Evolutionary conservation across 805 yeast species (phyloP).

Genomic region (Lachancea thermotolerans): DNA sequence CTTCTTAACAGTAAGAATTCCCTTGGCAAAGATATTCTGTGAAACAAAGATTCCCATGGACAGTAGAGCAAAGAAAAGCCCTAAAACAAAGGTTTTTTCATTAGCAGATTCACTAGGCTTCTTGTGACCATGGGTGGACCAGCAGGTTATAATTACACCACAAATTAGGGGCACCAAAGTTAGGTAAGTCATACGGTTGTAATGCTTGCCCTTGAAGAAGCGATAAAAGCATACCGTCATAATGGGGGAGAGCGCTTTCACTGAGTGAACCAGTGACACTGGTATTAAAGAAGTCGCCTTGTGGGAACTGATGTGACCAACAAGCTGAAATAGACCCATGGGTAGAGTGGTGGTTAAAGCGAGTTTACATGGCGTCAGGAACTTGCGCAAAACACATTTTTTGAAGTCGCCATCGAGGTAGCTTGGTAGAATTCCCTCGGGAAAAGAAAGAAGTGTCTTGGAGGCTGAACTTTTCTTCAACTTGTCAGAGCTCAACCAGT

Average conservation of each 20-base stretch:
- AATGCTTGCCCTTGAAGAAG: conserved; percentile 49
- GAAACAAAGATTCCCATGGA: conserved; percentile 59
- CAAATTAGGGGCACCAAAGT: conserved; percentile 71
- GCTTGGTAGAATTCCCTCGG: conserved; percentile 31
- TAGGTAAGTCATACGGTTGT: conserved; percentile 60
- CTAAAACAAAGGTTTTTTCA: conserved; percentile 20
- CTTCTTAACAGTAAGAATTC: conserved; percentile 47
- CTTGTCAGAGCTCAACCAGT: conserved; percentile 39
- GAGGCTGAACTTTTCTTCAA: conserved; percentile 13
- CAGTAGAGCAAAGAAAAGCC: conserved; percentile 34
- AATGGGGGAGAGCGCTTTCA: conserved; percentile 86
- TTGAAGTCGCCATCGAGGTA: conserved; percentile 30
- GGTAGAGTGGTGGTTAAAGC: conserved; percentile 70
- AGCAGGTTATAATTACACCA: conserved; percentile 82
- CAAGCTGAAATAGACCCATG: conserved; percentile 89
- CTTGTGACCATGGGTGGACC: conserved; percentile 27
- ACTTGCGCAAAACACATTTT: conserved; percentile 30
- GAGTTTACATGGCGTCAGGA: conserved; percentile 48
- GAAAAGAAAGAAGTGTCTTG: conserved; percentile 20
- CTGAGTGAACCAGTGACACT: conserved; percentile 90
- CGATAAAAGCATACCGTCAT: conserved; percentile 79
- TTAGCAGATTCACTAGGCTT: not conserved
- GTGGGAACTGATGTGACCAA: conserved; percentile 87
- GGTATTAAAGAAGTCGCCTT: conserved; percentile 89
- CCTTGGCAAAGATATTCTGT: conserved; percentile 77